These are phyloP conservation scores for Cladophialophora bantiana DNA, from an alignment of 2,329 filamentous ascomycete species.

Conservation along the genomic window DNA sequence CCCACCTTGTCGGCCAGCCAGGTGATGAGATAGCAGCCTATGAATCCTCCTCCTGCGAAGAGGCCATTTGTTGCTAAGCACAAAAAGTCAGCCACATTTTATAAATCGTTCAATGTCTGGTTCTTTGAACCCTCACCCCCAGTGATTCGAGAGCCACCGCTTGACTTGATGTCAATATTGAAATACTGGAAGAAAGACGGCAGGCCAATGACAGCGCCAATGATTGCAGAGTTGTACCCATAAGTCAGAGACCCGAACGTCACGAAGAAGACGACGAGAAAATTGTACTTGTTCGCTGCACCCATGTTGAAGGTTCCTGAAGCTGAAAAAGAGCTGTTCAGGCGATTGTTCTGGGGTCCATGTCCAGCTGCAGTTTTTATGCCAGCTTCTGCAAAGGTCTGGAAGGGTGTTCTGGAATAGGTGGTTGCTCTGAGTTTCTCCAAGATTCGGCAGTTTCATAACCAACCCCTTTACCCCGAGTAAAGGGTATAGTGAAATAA, in stretches of 20 bases:
- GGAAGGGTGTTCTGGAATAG: not conserved
- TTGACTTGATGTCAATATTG: constrained; percentile 44
- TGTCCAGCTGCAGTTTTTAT: constrained; percentile 3
- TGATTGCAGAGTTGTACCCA: constrained; percentile 38
- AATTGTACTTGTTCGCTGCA: constrained; percentile 30
- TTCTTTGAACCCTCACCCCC: constrained; percentile 18
- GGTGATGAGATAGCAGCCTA: constrained; percentile 32
- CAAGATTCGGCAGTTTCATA: constrained; percentile 9
- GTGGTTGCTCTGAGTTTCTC: constrained; percentile 7
- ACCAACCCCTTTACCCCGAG: constrained; percentile 10
- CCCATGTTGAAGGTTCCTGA: constrained; percentile 1
- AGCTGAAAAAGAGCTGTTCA: not conserved
- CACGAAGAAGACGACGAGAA: constrained; percentile 33
- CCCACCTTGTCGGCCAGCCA: constrained; percentile 31
- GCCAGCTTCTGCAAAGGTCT: not conserved
- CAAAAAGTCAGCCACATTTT: constrained; percentile 12
- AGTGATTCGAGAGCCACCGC: constrained; percentile 25
- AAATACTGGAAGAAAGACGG: constrained; percentile 50
- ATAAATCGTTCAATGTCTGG: not conserved
- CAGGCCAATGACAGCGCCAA: constrained; percentile 34
- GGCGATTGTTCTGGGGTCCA: not conserved
- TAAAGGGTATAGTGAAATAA: not conserved
- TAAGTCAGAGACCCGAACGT: constrained; percentile 37
- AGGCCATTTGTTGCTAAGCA: constrained; percentile 33
- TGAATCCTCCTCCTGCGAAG: constrained; percentile 31